These are phyloP conservation scores for Trypanosoma platydactyli DNA, from an alignment of 208 protist genomes.

Conservation along the genomic window DNA sequence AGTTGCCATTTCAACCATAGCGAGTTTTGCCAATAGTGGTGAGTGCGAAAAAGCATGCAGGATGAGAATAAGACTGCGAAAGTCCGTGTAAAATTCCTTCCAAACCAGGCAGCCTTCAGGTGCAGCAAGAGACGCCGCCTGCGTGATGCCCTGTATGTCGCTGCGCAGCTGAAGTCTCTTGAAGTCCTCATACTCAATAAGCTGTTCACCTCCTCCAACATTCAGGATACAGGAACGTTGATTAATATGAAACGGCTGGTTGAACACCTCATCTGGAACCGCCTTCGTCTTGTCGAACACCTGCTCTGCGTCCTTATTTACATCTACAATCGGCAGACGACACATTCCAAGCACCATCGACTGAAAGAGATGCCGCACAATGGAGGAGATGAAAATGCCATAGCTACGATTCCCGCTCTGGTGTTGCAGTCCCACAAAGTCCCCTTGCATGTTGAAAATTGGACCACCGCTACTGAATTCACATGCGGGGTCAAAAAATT, in stretches of 20 bases:
- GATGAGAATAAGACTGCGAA: conserved; percentile 68
- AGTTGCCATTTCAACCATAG: conserved; percentile 46
- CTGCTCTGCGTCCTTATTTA: not conserved
- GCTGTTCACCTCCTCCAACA: conserved; percentile 35
- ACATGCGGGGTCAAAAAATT: conserved; percentile 31
- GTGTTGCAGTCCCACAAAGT: conserved; percentile 88
- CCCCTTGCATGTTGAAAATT: conserved; percentile 76
- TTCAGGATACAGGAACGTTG: conserved; percentile 31
- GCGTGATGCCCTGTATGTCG: conserved; percentile 11
- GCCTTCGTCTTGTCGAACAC: conserved; percentile 9
- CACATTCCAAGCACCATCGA: conserved; percentile 69
- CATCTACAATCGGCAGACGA: conserved; percentile 59
- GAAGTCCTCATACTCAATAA: conserved; percentile 42
- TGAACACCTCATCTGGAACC: conserved; percentile 29
- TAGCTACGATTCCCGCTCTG: conserved; percentile 41
- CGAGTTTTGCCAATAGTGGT: conserved; percentile 45
- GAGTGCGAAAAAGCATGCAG: conserved; percentile 72
- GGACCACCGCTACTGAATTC: conserved; percentile 75
- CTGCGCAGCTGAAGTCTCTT: conserved; percentile 21
- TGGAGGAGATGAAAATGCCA: conserved; percentile 60
- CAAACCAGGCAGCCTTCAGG: conserved; percentile 64
- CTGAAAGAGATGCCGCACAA: conserved; percentile 76
- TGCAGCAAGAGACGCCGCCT: conserved; percentile 37
- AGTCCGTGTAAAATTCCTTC: conserved; percentile 68
- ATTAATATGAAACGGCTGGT: conserved; percentile 35